Conservation (phyloP, 2,329 filamentous ascomycete species). For the Cercospora zeina region DNA sequence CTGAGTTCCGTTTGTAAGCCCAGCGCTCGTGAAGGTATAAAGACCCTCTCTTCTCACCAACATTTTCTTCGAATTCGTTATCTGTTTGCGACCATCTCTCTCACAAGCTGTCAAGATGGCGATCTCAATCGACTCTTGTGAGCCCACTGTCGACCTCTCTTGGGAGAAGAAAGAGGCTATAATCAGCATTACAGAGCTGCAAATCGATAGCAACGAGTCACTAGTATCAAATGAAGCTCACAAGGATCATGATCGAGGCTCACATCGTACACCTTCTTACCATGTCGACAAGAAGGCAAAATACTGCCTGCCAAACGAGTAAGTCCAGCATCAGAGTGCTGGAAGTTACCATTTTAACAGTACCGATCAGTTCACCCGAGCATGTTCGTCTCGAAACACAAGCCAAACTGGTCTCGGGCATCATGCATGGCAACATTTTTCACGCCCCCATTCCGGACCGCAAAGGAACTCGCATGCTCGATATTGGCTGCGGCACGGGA, state of each 20-base stretch:
- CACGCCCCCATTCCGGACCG: conserved; percentile 15
- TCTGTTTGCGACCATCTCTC: background rate
- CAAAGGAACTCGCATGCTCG: conserved; percentile 4
- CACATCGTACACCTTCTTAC: conserved; percentile 8
- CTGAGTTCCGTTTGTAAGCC: background rate
- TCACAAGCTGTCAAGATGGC: background rate
- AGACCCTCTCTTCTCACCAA: too few relatives aligned
- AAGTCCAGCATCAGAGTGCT: background rate
- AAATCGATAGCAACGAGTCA: background rate
- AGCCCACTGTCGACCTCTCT: background rate
- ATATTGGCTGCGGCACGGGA: conserved; percentile 34
- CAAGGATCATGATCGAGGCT: background rate
- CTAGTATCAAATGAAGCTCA: background rate
- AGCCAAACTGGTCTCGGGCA: conserved; percentile 21
- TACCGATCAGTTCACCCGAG: conserved; percentile 9
- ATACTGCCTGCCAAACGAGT: conserved; percentile 17
- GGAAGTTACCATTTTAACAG: background rate
- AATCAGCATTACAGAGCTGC: background rate
- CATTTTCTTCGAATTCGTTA: background rate
- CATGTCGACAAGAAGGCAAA: conserved; percentile 12
- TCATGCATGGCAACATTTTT: conserved; percentile 29
- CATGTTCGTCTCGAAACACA: conserved; percentile 32
- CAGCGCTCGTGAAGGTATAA: background rate
- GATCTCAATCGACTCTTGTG: background rate
- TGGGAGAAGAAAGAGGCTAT: background rate